Base-by-base conservation (phyloP, 257 asterid species). In the Thymus mandschuricus region DNA sequence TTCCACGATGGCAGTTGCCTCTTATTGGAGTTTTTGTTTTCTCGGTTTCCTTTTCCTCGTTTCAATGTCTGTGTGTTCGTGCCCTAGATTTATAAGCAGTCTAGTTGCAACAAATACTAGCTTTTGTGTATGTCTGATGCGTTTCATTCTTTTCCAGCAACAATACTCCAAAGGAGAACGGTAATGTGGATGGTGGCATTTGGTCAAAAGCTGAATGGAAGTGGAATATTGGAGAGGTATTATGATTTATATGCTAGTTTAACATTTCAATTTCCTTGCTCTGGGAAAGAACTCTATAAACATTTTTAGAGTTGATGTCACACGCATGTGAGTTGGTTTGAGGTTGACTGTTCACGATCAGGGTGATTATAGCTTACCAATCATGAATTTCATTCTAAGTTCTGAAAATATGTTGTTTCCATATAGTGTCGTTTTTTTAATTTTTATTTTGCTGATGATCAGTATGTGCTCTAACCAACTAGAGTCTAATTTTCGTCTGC, bases 141-240 rank as follows among this genome's bases (percentile, higher is more conserved):
- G 38, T 73, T 44, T 44, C 45, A 49, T 75, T 56, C 28, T 54
- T 49, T 11, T 82, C 86, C 86, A 90, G 92, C 62, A 60, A 48
- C 78, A 74, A 11, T 74, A 33, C 41, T 68, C 81, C 69, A 13
- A 80, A 71, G 58, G 82, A 49, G 68, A 78, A 68, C 35, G 10
- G 33, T 57, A 66, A 49, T 58, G 86, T 78, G 50, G 96, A 92
- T 50, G 76, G 74, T 68, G 79, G 86, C 83, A 62, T 88, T 68
- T 91, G 98, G 99, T 57, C 41, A 28, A 86, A 83, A 68, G 69
- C 82, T 45, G 82, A 77, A 63, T 87, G 96, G 96, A 80, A 79
- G 58, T 92, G 97, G 97, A 81, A 80, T 58, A 74, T 60, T 59
- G 95, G 97, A 82, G 95, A 88, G 96, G 97, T 88, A 40, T 45